These are phyloP conservation scores for Viridothelium virens DNA, from an alignment of 495 filamentous ascomycete genomes.

Conservation along the genomic window DNA sequence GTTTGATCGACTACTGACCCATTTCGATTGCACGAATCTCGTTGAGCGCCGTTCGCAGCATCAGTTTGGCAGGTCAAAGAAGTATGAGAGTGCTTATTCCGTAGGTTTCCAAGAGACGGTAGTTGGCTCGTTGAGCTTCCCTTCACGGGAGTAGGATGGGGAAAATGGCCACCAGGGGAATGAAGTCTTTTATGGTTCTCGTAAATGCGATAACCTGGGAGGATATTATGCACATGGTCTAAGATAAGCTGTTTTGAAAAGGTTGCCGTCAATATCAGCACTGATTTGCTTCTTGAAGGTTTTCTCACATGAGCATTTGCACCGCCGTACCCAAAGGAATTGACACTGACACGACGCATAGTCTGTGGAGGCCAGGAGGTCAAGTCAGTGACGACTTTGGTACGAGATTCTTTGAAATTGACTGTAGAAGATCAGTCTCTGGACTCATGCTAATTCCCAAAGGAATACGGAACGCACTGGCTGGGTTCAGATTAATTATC, in stretches of 20 bases:
- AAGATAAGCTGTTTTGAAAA: neutral
- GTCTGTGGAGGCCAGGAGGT: neutral
- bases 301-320: conserved; percentile 44
- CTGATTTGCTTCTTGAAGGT: conserved; percentile 17
- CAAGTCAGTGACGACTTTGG: conserved; percentile 24
- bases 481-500: conserved; percentile 40
- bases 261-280: neutral
- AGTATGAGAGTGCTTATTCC: neutral
- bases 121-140: neutral
- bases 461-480: conserved; percentile 14
- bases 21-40: neutral
- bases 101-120: neutral
- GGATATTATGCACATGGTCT: neutral
- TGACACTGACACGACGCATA: conserved; percentile 32
- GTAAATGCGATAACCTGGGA: neutral
- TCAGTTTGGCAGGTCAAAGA: neutral
- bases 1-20: neutral
- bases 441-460: conserved; percentile 24
- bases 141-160: neutral
- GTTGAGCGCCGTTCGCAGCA: neutral
- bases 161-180: neutral
- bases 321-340: conserved; percentile 45
- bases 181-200: neutral
- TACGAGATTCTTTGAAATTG: conserved; percentile 33
- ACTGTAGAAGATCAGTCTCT: conserved; percentile 24